These are phyloP conservation scores for Komagataella populi DNA, from an alignment of 805 yeast species.

Conservation along the genomic window DNA sequence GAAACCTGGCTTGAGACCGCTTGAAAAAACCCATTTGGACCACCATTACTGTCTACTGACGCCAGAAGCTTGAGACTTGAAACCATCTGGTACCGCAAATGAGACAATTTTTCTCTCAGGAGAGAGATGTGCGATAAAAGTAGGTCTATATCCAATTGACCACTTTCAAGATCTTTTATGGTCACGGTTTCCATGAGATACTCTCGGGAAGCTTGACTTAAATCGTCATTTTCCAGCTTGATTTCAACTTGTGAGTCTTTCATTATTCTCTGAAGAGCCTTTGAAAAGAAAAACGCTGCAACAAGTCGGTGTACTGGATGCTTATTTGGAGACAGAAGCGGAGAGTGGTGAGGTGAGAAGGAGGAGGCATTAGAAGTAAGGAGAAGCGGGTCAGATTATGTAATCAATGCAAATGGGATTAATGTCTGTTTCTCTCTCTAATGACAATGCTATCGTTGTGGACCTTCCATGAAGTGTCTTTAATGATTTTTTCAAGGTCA, in stretches of 20 bases:
- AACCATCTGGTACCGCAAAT: conserved; percentile 25
- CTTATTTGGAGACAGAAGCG: neutral
- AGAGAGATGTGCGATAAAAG: conserved; percentile 21
- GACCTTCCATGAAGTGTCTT: neutral
- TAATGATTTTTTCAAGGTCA: neutral
- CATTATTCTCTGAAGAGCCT: neutral
- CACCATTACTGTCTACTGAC: conserved; percentile 28
- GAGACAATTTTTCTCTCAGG: conserved; percentile 15
- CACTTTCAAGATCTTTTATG: conserved; percentile 26
- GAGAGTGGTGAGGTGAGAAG: neutral
- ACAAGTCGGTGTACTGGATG: neutral
- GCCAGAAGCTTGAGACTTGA: conserved; percentile 20
- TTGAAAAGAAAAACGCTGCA: neutral
- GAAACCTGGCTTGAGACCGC: conserved; percentile 22
- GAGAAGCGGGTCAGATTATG: neutral
- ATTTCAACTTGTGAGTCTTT: neutral
- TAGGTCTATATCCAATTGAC: conserved; percentile 19
- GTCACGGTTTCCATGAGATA: conserved; percentile 12
- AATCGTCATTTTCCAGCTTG: neutral
- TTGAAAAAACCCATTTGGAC: conserved; percentile 25
- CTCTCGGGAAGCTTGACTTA: neutral
- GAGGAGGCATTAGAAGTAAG: neutral
- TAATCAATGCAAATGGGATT: neutral
- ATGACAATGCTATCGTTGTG: neutral
- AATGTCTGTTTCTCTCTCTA: neutral